Evolutionary conservation across 2,329 filamentous ascomycete species (phyloP).

Genomic region (Hypoxylon sp.): DNA sequence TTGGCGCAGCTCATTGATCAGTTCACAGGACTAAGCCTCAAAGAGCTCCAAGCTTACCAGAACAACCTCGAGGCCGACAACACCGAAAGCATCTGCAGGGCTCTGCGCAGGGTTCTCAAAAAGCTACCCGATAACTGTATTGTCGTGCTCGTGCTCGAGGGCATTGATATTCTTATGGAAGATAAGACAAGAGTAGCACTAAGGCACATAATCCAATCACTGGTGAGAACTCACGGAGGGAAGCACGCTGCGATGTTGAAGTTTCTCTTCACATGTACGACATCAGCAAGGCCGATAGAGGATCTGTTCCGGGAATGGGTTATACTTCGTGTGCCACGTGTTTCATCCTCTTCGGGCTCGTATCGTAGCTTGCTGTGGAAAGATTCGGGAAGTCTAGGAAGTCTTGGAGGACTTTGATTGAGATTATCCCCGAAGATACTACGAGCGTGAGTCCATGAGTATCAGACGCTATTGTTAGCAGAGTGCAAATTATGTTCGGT

Average conservation of each 20-base stretch:
- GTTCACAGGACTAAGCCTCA: slow-evolving; percentile 5
- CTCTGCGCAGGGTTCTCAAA: slow-evolving; percentile 5
- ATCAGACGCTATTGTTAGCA: no score
- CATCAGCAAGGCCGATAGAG: slow-evolving; percentile 5
- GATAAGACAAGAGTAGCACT: slow-evolving; percentile 12
- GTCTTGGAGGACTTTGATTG: background rate
- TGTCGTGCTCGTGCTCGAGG: slow-evolving; percentile 13
- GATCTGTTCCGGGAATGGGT: slow-evolving; percentile 14
- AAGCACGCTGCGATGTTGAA: slow-evolving; percentile 19
- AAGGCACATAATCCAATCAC: slow-evolving; percentile 11
- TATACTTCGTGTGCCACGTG: slow-evolving; percentile 17
- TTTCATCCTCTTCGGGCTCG: slow-evolving; percentile 4
- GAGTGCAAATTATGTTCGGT: no score
- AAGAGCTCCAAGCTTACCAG: slow-evolving; percentile 15
- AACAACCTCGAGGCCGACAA: slow-evolving; percentile 5
- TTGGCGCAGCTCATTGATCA: slow-evolving; percentile 13
- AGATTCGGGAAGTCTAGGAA: slow-evolving; percentile 6
- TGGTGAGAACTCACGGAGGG: slow-evolving; percentile 3
- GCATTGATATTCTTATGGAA: slow-evolving; percentile 13
- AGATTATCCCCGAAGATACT: no score
- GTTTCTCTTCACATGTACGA: slow-evolving; percentile 22
- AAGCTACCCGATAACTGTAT: slow-evolving; percentile 5
- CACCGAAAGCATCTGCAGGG: slow-evolving; percentile 10
- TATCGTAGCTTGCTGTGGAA: slow-evolving; percentile 21
- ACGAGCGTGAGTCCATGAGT: no score